Percentiles rank a stretch among this genome's conserved stretches.
Evolutionary conservation across 139 green algal genomes (phyloP).

Genomic region (Closterium sp.): DNA sequence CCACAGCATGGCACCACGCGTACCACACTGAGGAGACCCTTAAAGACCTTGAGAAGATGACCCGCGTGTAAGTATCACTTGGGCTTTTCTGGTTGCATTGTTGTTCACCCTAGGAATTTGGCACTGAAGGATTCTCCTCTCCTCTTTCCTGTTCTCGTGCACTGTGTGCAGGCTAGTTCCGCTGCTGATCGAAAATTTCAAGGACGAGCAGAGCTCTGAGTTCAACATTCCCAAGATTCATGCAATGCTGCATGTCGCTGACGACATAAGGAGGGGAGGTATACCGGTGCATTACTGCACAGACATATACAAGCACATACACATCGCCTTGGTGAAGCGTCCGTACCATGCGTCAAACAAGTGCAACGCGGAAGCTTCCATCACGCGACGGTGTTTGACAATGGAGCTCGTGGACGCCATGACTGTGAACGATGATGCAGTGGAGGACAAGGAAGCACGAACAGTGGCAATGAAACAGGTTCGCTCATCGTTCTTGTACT

Average conservation of each 20-base stretch:
- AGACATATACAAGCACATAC: background rate
- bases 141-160: no score
- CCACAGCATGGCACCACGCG: background rate
- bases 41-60: background rate
- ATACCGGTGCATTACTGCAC: background rate
- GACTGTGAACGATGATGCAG: background rate
- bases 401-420: background rate
- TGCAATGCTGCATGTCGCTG: background rate
- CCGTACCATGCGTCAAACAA: background rate
- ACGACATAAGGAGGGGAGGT: background rate
- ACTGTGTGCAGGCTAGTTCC: no score
- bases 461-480: background rate
- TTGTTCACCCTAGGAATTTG: no score
- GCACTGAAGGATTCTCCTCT: no score
- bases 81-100: no score
- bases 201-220: background rate
- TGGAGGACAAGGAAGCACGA: background rate
- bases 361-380: background rate
- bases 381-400: background rate
- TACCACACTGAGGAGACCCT: background rate
- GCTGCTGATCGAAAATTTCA: no score
- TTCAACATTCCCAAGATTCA: background rate
- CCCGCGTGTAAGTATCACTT: background rate
- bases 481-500: background rate
- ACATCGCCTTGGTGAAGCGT: background rate